Evolutionary conservation across 2,329 filamentous ascomycete species (phyloP).

Genomic region (Paracoccidioides brasiliensis): DNA sequence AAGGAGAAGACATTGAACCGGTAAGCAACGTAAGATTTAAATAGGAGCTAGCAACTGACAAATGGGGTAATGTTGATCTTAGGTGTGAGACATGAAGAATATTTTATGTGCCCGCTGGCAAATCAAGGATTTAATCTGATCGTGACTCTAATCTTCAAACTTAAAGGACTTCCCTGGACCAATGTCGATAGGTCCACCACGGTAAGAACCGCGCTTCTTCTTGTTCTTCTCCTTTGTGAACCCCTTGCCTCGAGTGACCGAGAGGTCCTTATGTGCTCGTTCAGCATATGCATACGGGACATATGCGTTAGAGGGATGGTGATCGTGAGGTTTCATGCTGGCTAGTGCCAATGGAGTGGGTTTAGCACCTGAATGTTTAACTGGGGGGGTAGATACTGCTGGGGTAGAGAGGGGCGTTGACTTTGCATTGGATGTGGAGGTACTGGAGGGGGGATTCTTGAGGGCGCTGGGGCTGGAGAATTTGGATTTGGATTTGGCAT

Average conservation of each 20-base stretch:
- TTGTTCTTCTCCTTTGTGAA: conserved; percentile 99
- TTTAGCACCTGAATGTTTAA: conserved; percentile 39
- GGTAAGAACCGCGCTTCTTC: conserved; percentile 83
- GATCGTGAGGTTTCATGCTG: conserved; percentile 49
- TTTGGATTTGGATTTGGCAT: conserved; percentile 20
- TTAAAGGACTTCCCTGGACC: conserved; percentile 73
- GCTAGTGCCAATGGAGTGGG: conserved; percentile 66
- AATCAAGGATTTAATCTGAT: background rate
- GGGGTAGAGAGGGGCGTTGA: conserved; percentile 33
- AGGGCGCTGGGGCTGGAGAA: conserved; percentile 8
- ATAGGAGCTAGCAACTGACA: too few species aligned
- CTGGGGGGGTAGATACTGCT: conserved; percentile 22
- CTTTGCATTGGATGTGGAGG: conserved; percentile 32
- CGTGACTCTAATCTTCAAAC: conserved; percentile 62
- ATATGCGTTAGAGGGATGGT: conserved; percentile 68
- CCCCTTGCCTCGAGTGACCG: conserved; percentile 84
- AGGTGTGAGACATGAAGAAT: background rate
- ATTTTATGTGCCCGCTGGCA: background rate
- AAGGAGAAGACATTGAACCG: too few species aligned
- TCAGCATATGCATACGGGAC: conserved; percentile 78
- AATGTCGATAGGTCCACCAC: conserved; percentile 78
- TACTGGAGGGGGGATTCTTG: conserved; percentile 12
- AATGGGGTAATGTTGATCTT: background rate
- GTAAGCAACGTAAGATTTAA: too few species aligned
- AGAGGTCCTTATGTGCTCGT: conserved; percentile 73